A percentile compares a stretch with the other conserved stretches of the same genome.
These are phyloP conservation scores for Aspergillus eucalypticola DNA, from an alignment of 2,329 filamentous ascomycete genomes.

Conservation along the genomic window DNA sequence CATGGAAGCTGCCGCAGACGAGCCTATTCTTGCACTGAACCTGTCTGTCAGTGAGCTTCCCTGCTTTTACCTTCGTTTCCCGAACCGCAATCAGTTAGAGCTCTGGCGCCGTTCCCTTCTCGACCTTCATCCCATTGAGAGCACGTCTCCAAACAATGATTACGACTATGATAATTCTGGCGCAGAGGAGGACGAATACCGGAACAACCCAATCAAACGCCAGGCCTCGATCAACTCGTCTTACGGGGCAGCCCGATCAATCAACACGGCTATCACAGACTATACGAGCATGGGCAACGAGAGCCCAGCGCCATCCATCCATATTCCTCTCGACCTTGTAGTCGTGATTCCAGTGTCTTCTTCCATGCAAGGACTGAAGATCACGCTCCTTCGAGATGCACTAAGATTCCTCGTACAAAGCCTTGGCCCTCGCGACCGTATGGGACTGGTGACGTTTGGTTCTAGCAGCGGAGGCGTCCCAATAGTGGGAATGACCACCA, in stretches of 20 bases:
- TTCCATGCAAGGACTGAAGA: slow-evolving; percentile 99
- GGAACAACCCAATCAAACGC: slow-evolving; percentile 61
- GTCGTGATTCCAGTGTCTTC: slow-evolving; percentile 96
- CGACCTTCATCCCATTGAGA: slow-evolving; percentile 74
- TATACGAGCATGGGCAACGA: slow-evolving; percentile 71
- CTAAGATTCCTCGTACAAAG: slow-evolving; percentile 88
- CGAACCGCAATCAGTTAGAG: slow-evolving; percentile 75
- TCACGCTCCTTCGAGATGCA: slow-evolving; percentile 87
- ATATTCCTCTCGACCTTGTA: slow-evolving; percentile 92
- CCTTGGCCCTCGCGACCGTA: slow-evolving; percentile 88
- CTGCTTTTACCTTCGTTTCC: slow-evolving; percentile 89
- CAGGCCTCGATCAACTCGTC: slow-evolving; percentile 81
- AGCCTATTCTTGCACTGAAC: slow-evolving; percentile 82
- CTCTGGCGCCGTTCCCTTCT: slow-evolving; percentile 85
- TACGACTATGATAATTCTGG: slow-evolving; percentile 80
- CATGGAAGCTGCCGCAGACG: slow-evolving; percentile 70
- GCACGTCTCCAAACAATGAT: slow-evolving; percentile 65
- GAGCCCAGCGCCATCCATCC: slow-evolving; percentile 63
- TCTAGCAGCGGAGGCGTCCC: slow-evolving; percentile 91
- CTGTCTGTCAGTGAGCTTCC: slow-evolving; percentile 90
- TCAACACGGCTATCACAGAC: slow-evolving; percentile 85
- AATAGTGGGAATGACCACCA: slow-evolving; percentile 96
- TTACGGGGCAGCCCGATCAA: slow-evolving; percentile 79
- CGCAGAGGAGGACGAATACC: slow-evolving; percentile 84
- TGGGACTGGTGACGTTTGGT: slow-evolving; percentile 96